Percentiles rank a stretch among this genome's conserved stretches.
phyloP scores from a whole-genome alignment of 306 rosid species.

The Cucumis melo region DNA sequence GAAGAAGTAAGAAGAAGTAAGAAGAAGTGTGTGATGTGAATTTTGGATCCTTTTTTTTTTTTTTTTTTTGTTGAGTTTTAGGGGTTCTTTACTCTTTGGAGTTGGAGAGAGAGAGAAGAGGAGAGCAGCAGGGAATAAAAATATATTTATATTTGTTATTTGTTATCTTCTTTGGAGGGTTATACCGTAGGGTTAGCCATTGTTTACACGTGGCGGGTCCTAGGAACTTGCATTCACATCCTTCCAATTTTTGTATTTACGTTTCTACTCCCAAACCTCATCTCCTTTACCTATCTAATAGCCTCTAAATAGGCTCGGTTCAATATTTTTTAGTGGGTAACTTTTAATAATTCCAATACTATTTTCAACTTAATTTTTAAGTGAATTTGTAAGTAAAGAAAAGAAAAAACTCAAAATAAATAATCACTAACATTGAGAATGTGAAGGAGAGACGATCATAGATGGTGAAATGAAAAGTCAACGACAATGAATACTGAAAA shows the following conservation, averaged over 20 bases:
- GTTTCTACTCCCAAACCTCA: neutral
- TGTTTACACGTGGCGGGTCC: slow-evolving; percentile 19
- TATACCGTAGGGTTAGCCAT: neutral
- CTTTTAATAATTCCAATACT: too few relatives aligned
- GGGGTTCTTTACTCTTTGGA: slow-evolving; percentile 10
- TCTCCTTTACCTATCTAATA: neutral
- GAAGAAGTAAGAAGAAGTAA: neutral
- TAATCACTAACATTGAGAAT: too few relatives aligned
- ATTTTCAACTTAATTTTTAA: too few relatives aligned
- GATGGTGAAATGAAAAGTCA: too few relatives aligned
- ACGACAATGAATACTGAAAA: too few relatives aligned
- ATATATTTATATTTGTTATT: neutral
- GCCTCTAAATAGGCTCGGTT: too few relatives aligned
- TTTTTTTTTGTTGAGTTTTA: neutral
- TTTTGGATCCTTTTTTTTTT: neutral
- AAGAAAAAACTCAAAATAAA: too few relatives aligned
- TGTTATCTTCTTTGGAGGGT: neutral
- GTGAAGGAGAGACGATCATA: too few relatives aligned
- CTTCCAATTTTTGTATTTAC: slow-evolving; percentile 4
- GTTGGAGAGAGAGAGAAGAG: slow-evolving; percentile 6
- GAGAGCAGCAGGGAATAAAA: neutral
- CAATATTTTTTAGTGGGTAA: too few relatives aligned
- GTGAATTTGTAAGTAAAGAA: too few relatives aligned
- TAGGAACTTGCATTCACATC: neutral
- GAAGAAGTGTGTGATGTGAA: neutral